Base-by-base conservation (phyloP, 2,329 filamentous ascomycete genomes). In the Apiospora malaysiana region DNA sequence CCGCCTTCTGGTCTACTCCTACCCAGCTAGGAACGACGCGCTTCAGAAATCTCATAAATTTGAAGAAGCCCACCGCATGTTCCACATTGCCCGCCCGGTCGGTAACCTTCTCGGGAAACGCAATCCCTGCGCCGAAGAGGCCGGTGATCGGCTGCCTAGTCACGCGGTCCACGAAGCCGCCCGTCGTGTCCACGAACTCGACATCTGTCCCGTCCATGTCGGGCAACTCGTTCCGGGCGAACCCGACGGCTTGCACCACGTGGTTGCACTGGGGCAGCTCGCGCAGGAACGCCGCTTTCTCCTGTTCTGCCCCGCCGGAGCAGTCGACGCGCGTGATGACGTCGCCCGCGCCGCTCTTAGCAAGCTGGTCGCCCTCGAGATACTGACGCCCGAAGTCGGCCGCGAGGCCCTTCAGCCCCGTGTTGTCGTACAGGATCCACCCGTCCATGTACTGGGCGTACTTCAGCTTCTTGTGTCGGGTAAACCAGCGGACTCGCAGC, bases 381-480 rank as follows among this genome's bases (percentile, higher is more conserved):
- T 91, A 87, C 32, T 85, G 80, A 56, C 84, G 84, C 0, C 90
- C 90, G 82, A 89, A 92, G 6, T 84, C 81, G 0, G 89, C 89
- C 0, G 88, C 89, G 47, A 85, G 82, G 25, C 90, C 89, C 78
- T 92, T 91, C 40, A 92, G 82, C 3, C 90, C 90, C 0, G 89
- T 91, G 78, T 91, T 92, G 76, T 92, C 90, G 69, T 87, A 85
- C 37, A 90, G 79, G 71, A 91, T 90, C 88, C 89, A 91, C 71
- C 87, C 88, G 72, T 90, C 88, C 79, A 84, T 88, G 77, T 86
- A 88, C 75, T 88, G 85, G 21, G 90, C 90, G 73, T 91, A 92
- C 32, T 87, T 86, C 12, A 91, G 83, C 0, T 84, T 79, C 74
- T 89, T 86, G n/a, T 68, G 69, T 12, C 90, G 84, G 42, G 82